phyloP scores from a whole-genome alignment of 805 yeast genomes.

The Metschnikowia cerradonensis region DNA sequence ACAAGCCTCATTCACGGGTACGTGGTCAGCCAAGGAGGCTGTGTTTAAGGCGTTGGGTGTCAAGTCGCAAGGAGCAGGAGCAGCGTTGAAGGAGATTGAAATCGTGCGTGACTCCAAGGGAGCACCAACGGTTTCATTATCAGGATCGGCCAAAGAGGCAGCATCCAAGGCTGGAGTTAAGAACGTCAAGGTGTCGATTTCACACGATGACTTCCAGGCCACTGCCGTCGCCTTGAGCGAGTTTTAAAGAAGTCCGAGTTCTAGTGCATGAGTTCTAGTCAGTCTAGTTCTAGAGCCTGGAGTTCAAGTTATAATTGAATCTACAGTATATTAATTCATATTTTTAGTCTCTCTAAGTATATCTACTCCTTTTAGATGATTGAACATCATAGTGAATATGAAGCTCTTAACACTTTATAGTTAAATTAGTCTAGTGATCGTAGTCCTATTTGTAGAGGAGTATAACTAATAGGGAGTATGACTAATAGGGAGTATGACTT shows the following conservation, averaged over 20 bases:
- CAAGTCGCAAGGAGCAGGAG: slow-evolving; percentile 90
- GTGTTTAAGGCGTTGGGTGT: slow-evolving; percentile 94
- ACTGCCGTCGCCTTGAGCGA: slow-evolving; percentile 91
- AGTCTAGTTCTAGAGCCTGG: too few relatives aligned
- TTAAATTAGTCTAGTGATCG: too few relatives aligned
- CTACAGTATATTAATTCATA: too few relatives aligned
- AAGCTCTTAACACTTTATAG: too few relatives aligned
- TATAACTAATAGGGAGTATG: too few relatives aligned
- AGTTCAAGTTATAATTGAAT: too few relatives aligned
- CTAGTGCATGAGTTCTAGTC: not conserved
- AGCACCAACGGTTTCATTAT: slow-evolving; percentile 75
- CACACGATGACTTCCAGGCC: slow-evolving; percentile 96
- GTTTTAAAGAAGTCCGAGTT: slow-evolving; percentile 26
- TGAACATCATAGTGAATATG: too few relatives aligned
- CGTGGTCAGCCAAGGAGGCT: slow-evolving; percentile 99
- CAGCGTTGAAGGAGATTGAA: slow-evolving; percentile 87
- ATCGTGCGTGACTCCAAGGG: slow-evolving; percentile 67
- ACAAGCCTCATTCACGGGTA: slow-evolving; percentile 90
- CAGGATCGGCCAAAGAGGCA: slow-evolving; percentile 71
- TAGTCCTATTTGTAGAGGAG: too few relatives aligned
- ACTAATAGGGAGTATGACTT: too few relatives aligned
- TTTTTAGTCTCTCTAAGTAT: too few relatives aligned
- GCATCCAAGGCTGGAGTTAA: slow-evolving; percentile 69
- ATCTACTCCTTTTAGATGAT: too few relatives aligned
- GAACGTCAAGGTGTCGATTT: slow-evolving; percentile 79